Base-by-base conservation (phyloP, 2,329 filamentous ascomycete genomes). In the Hypoxylon sp. region DNA sequence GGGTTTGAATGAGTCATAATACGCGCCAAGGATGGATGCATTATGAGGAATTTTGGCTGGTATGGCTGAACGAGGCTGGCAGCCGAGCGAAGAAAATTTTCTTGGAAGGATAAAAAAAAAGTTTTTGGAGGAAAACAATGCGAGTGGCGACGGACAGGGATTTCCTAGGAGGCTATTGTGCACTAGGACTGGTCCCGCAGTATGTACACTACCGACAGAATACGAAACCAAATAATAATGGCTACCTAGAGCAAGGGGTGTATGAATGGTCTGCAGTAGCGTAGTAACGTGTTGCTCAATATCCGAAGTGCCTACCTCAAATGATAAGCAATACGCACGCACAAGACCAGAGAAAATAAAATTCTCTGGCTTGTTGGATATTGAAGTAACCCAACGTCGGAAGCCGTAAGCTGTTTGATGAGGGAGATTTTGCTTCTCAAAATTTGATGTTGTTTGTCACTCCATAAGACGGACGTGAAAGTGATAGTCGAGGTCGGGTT, bases 1-100 rank as follows among this genome's bases (percentile, higher is more conserved):
- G 46, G 19, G 66, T 68, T 56, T 66, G 60, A 71, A 62, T 75
- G 75, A 76, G 74, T 76, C 75, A 76, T 74, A 74, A 50, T 41
- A 62, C 63, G 57, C 45, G 66, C 64, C 67, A 69, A 68, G 66
- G 53, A 30, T 28, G 51, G 52, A 70, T 71, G 71, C 62, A 69
- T 66, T 41, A 63, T 56, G 65, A 68, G 72, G 68, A 75, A 75
- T 70, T 71, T 52, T 56, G 56, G 67, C 50, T 69, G 68, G 69
- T 71, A 67, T 72, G 68, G 71, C 64, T 68, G 65, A 67, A 69
- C 65, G 53, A 75, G 74, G 73, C 72, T 72, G 68, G 65, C 30
- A 62, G 68, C 65, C 62, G 57, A 48, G 64, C 46, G 51, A 57
- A 67, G 41, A 65, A 65, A 43, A 58, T 63, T 66, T 65, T 32